Base-by-base conservation (phyloP, 169 alveolate species). In the Eimeria falciformis region DNA sequence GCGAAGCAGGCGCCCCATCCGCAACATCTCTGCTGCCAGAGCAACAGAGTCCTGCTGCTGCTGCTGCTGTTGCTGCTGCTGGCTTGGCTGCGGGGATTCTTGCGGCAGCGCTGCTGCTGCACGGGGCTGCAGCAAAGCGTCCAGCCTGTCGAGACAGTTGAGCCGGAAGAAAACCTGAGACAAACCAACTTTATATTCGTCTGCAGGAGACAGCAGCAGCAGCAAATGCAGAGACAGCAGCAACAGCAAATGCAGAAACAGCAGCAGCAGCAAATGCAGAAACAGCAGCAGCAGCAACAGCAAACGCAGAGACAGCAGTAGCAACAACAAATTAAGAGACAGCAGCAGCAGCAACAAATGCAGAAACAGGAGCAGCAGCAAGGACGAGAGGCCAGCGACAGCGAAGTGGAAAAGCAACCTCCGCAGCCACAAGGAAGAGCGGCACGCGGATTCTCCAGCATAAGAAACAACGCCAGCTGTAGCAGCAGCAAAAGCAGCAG, bases 41-140 rank as follows among this genome's bases (percentile, higher is more conserved):
- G 9, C 62, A 11, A 9, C 17, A 50, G n/a, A 50, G 11, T 23
- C 21, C 75, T 62, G 33, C 12, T 12, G 25, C 75, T 62, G 75
- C 75, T 62, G 75, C 75, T 62, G 75, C 75, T 62, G 75, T 23
- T 62, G 75, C 25, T 62, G 37, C 75, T 62, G 75, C 75, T 62
- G 75, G 7, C 14, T 7, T 50, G 7, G 62, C 62, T 50, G 62
- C 62, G 7, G 62, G 7, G 7, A 14, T 50, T 50, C n/a, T 14
- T 50, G 62, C 62, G 7, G 62, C 14, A 11, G 37, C 21, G 12
- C 33, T 62, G 12, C 75, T 62, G 33, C 75, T 9, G 75, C 75
- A 12, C 33, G 25, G 21, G 75, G 37, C 12, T n/a, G 25, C 11
- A 62, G 75, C 11, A 62, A 23, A 25, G 75, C 75, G 75, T 62